Evolutionary conservation across 208 protist species (phyloP).

Genomic region (Wallacemonas rigidus): DNA sequence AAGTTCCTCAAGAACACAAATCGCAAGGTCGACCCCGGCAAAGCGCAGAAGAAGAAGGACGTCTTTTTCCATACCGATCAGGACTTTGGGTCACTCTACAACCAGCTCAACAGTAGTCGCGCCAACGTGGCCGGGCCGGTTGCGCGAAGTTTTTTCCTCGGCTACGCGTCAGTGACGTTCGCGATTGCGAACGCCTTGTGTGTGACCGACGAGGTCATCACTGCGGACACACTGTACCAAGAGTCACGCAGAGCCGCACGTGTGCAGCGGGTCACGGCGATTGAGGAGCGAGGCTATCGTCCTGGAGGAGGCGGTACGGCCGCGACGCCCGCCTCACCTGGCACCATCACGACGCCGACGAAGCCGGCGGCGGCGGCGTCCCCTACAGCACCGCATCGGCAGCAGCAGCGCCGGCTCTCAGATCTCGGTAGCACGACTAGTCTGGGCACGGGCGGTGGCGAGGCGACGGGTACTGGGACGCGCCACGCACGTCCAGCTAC

Average conservation of each 20-base stretch:
- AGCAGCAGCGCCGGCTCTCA: neutral
- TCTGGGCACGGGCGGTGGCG: neutral
- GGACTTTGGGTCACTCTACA: slow-evolving; percentile 5
- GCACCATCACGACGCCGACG: neutral
- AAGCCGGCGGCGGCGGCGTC: neutral
- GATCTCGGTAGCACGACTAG: neutral
- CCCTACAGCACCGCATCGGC: neutral
- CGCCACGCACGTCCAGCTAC: too few species aligned
- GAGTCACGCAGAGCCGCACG: neutral
- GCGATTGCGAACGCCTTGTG: slow-evolving; percentile 12
- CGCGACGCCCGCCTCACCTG: neutral
- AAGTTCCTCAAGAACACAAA: slow-evolving; percentile 7
- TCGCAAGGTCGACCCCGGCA: neutral
- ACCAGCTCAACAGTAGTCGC: slow-evolving; percentile 3
- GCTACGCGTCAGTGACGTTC: slow-evolving; percentile 7
- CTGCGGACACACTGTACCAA: neutral
- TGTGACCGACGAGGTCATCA: neutral
- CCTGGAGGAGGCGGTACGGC: neutral
- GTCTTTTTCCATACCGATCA: slow-evolving; percentile 7
- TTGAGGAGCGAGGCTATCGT: slow-evolving; percentile 11
- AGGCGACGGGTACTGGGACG: neutral
- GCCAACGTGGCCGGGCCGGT: neutral
- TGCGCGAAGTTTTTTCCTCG: slow-evolving; percentile 9
- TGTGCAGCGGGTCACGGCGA: slow-evolving; percentile 1
- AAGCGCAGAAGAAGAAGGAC: slow-evolving; percentile 12